Evolutionary conservation across 768 basidiomycete species (phyloP), one percentile per base, ranked within the genome.

Genomic region (Cytidiella melzeri): DNA sequence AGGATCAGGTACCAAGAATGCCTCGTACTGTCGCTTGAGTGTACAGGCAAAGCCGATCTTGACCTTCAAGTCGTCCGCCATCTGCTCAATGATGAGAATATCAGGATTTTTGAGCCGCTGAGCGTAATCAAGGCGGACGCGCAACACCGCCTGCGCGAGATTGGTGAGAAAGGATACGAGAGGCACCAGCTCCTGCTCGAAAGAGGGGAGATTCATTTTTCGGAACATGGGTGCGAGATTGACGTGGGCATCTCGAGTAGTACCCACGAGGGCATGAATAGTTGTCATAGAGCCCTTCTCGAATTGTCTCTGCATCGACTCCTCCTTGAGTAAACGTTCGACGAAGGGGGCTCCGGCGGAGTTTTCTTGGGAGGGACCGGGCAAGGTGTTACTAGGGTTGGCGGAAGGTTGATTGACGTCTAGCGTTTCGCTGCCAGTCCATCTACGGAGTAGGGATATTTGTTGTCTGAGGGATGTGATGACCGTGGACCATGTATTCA

Each of bases 151-250:
- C 61, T 96, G 89, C 4, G 93, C 87, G 44, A 99, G 83, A 61
- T 89, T 87, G 19, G 92, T 95, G 5, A 96, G 92, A 69, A 98
- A 98, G n/a, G 91, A 86, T 53, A 96, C 94, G 53, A 98, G 76
- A 36, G 89, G 85, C 9, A 93, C 81, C 18, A 98, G 77, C 56
- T 95, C 91, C 50, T 80, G 77, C 64, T 92, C 88, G 64, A 96
- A 95, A 4, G 82, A 84, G 9, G 94, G 94, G 3, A 99, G 80
- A 60, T 91, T 87, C 84, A 97, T 90, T 58, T 87, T 79, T 57
- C 79, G 74, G 67, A 97, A 92, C 45, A 81, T 69, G 18, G 77
- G 68, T 12, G 84, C 79, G 53, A 90, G 81, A 51, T 82, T 83
- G 58, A 94, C 83, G 65, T 95, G 88, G 0, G 91, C 87, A 40